Conservation (phyloP, 1,284 basidiomycete species). For the Erythrobasidium hasegawianum region DNA sequence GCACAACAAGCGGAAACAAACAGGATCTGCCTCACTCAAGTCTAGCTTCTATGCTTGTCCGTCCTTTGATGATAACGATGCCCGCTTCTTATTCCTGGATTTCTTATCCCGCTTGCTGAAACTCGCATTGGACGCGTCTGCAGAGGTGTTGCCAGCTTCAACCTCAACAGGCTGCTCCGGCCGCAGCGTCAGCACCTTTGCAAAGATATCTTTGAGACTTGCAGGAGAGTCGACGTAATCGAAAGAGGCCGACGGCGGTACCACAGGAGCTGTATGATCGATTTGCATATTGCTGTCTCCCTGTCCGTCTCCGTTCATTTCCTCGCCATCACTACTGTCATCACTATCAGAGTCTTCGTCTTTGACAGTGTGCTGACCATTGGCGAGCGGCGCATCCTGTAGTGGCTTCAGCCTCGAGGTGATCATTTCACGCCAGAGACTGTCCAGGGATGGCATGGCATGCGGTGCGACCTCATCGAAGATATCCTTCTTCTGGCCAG, state of each 20-base stretch:
- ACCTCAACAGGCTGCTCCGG: not conserved
- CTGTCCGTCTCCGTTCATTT: not conserved
- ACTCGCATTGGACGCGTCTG: not conserved
- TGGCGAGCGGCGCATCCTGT: not conserved
- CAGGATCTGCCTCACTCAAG: too few relatives aligned
- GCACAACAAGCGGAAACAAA: too few relatives aligned
- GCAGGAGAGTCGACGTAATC: conserved; percentile 1
- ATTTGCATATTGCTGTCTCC: not conserved
- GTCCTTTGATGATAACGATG: not conserved
- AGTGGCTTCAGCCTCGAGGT: not conserved
- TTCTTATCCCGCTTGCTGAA: not conserved
- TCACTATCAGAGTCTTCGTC: not conserved
- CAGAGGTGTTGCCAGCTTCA: not conserved
- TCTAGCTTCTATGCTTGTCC: too few relatives aligned
- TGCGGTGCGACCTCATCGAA: conserved; percentile 30
- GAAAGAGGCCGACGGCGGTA: not conserved
- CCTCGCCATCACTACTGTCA: not conserved
- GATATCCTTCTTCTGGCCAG: conserved; percentile 5
- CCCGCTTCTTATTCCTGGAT: not conserved
- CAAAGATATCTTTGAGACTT: conserved; percentile 5
- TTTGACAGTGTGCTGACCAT: too few relatives aligned
- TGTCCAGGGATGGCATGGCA: conserved; percentile 11
- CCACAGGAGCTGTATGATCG: not conserved
- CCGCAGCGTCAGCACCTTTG: not conserved
- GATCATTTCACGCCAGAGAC: conserved; percentile 19